Evolutionary conservation across 164 flowering plant genomes (phyloP).

Genomic region (Magnolia officinalis): DNA sequence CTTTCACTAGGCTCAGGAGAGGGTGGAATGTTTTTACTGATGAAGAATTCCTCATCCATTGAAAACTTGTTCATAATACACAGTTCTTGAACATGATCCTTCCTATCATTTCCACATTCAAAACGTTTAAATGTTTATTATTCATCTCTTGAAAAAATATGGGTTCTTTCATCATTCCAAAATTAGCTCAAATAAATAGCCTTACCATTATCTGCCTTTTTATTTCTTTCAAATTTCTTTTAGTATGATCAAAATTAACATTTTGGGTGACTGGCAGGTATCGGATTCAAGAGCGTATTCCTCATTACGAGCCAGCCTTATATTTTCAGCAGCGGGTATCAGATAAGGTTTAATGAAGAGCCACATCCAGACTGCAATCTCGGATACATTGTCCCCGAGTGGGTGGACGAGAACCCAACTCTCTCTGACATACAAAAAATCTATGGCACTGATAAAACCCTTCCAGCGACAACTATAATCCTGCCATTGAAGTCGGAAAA

Average conservation of each 20-base stretch:
- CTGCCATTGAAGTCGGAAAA: constrained; percentile 66
- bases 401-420: constrained; percentile 59
- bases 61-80: too few relatives aligned
- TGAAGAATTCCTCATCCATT: too few relatives aligned
- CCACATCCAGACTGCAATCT: constrained; percentile 44
- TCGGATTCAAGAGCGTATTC: too few relatives aligned
- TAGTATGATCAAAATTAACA: too few relatives aligned
- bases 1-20: too few relatives aligned
- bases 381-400: constrained; percentile 69
- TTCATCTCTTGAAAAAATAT: not conserved
- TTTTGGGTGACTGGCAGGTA: too few relatives aligned
- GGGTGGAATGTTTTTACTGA: too few relatives aligned
- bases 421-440: constrained; percentile 34
- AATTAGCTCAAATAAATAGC: constrained; percentile 40
- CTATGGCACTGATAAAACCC: constrained; percentile 31
- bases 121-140: too few relatives aligned
- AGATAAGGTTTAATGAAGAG: constrained; percentile 51
- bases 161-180: not conserved
- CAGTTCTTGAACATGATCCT: too few relatives aligned
- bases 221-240: constrained; percentile 33
- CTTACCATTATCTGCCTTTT: constrained; percentile 49
- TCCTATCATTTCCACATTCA: too few relatives aligned
- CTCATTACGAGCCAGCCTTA: too few relatives aligned
- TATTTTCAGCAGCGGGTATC: constrained; percentile 42
- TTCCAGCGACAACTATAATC: constrained; percentile 54